Base-by-base conservation (phyloP, 148 eudicot species). In the Cornus florida region DNA sequence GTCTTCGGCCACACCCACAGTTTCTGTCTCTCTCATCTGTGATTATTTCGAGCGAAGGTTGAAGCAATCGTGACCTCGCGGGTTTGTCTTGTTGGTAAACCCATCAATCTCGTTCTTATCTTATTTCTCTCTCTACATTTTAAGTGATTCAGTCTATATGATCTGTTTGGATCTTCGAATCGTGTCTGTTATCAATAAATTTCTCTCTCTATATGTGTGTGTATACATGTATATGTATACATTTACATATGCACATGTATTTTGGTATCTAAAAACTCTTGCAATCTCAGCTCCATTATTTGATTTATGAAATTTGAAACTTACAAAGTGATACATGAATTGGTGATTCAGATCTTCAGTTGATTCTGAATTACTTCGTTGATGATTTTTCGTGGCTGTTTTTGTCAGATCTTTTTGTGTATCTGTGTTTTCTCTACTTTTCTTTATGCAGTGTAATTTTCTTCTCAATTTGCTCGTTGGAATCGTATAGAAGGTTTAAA, bases 31-130 rank as follows among this genome's bases (percentile, higher is more conserved):
- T 43, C 0, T 43, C 48, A 4, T 43, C 9, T 43, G 48, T 4
- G 48, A 43, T 43, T 43, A 60, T 74, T 60, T n/a, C 33, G 56
- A 62, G 62, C 77, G 69, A 62, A 75, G 69, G 53, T n/a, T n/a
- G 69, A 64, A 38, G 56, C 69, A 62, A 50, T 33, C 56, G 33
- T 13, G 53, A 75, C 62, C 53, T 75, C 77, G 33, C 1, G 14
- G 62, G 50, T 43, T 60, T 23, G 48, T 7, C 35, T 38, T 66
- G 59, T 74, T 16, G 31, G 67, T 38, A 62, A 62, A 64, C 57
- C 77, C 4, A 75, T 12, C n/a, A 35, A 53, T 16, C 53, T 11
- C 53, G 10, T 48, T 48, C 12, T 48, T 48, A 4, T 48, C 53
- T 53, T 16, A 16, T 53, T 53, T 53, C 16, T 53, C 59, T 12